Base-by-base conservation (phyloP, 768 basidiomycete genomes). In the Heimioporus sp. region DNA sequence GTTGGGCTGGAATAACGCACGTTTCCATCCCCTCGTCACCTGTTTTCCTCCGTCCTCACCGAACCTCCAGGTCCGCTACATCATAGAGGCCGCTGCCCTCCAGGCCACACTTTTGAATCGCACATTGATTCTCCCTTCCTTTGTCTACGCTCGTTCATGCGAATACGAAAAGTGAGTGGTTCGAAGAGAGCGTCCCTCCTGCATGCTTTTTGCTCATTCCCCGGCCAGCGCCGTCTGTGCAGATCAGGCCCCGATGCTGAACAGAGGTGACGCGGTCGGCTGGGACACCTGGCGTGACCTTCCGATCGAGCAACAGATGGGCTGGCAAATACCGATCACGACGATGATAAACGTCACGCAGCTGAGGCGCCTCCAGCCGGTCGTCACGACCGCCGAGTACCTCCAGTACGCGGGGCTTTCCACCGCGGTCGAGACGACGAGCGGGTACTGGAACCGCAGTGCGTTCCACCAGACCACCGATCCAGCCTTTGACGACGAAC, bases 1-100 rank as follows among this genome's bases (percentile, higher is more conserved):
- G 16, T 56, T 76, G n/a, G 76, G 76, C 3, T 77, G 76, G 73
- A 77, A 77, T 47, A 77, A 77, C 39, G 73, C 65, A 46, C 34
- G 70, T 59, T 59, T 10, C 12, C n/a, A 13, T 34, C 20, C 7
- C 36, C 37, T 9, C 37, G 19, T 48, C n/a, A n/a, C n/a, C 15
- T 15, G 10, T 37, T 30, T 44, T n/a, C 15, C n/a, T 43, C 38
- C 30, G 10, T 24, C 37, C 48, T 60, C n/a, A 58, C 8, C 1
- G 12, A 2, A 13, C 13, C 53, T 31, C 15, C 35, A 75, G 76
- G 64, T 77, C 58, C 68, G 75, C 35, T 76, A 78, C 49, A 77
- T 77, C 56, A 67, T 77, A 52, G 76, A 77, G 50, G 71, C 73
- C 11, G 61, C 73, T 9, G 55, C 65, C 13, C 55, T 74, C 5